Evolutionary conservation across 805 yeast genomes (phyloP), one percentile per base, ranked within the genome.

Genomic region (Zygosaccharomyces lentus): DNA sequence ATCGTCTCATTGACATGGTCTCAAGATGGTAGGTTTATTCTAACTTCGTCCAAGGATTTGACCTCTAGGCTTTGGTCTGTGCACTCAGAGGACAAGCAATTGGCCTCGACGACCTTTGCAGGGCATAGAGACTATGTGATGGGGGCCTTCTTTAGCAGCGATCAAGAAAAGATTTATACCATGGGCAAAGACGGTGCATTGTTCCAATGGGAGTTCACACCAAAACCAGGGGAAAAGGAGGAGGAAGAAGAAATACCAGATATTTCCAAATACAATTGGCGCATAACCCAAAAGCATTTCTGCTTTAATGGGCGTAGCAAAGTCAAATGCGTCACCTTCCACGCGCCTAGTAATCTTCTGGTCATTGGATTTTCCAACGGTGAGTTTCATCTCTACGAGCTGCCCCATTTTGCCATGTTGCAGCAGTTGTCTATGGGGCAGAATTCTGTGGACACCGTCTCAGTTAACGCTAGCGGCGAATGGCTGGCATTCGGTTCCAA

Each of bases 401-500:
- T 91, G 42, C 96, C 96, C 1, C 78, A 77, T 2, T 87, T 88
- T 66, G 79, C 79, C 27, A 64, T 87, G 64, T 72, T 93, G 16
- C 99, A 93, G 65, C 93, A 84, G 57, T 72, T 93, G 45, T 81
- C 90, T 23, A 87, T 93, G 84, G 96, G 98, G 2, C 95, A 87
- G 59, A 83, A 88, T 57, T 82, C 90, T 2, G 84, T 93, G 21
- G 88, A 86, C 60, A 82, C 89, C 2, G 91, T 93, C 2, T 67
- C 80, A 9, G 77, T 93, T 31, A 93, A 91, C 64, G 67, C 73
- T 2, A 72, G 90, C 6, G 99, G 99, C 27, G 99, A 93, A 65
- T 93, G 99, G 99, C 72, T 93, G 26, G 96, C 96, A 0, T 87
- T 93, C 65, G 99, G 99, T 4, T 89, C 97, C 0, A 69, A 88